Evolutionary conservation across 352 stramenopile genomes (phyloP).

Genomic region (Pythium biforme): DNA sequence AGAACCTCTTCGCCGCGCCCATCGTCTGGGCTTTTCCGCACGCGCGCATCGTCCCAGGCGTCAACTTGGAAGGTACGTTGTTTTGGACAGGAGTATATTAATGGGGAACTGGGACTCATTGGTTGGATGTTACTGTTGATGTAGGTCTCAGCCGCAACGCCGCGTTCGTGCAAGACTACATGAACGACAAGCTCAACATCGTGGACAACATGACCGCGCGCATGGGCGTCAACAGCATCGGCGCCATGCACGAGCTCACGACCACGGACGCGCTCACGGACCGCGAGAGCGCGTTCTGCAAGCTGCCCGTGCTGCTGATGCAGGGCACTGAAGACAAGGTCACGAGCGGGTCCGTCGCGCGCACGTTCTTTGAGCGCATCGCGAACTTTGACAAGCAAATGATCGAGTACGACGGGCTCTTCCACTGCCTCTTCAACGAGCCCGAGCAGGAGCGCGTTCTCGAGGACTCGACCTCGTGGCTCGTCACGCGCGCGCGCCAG

Average conservation of each 20-base stretch:
- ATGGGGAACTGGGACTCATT: not conserved
- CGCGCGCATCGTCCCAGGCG: conserved; percentile 46
- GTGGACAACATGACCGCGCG: conserved; percentile 42
- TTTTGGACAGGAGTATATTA: not conserved
- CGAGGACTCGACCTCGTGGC: conserved; percentile 42
- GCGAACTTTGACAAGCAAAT: conserved; percentile 60
- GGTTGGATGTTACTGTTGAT: not conserved
- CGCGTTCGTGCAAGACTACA: conserved; percentile 51
- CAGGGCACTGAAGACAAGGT: conserved; percentile 49
- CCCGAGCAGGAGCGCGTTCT: conserved; percentile 55
- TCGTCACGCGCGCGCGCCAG: conserved; percentile 17
- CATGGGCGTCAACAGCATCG: conserved; percentile 35
- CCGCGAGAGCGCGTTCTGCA: conserved; percentile 25
- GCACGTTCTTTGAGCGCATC: conserved; percentile 43
- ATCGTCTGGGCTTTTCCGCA: conserved; percentile 44
- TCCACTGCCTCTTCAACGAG: conserved; percentile 66
- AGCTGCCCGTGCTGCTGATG: conserved; percentile 39
- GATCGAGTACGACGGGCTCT: conserved; percentile 57
- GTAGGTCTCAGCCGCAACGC: conserved; percentile 33
- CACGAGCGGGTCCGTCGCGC: conserved; percentile 35
- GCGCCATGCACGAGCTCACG: conserved; percentile 27
- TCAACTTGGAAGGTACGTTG: conserved; percentile 47
- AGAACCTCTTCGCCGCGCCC: conserved; percentile 39
- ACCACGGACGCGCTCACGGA: conserved; percentile 16
- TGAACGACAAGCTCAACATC: conserved; percentile 51